phyloP scores from a whole-genome alignment of 164 flowering plant genomes.

The Liriodendron chinense region DNA sequence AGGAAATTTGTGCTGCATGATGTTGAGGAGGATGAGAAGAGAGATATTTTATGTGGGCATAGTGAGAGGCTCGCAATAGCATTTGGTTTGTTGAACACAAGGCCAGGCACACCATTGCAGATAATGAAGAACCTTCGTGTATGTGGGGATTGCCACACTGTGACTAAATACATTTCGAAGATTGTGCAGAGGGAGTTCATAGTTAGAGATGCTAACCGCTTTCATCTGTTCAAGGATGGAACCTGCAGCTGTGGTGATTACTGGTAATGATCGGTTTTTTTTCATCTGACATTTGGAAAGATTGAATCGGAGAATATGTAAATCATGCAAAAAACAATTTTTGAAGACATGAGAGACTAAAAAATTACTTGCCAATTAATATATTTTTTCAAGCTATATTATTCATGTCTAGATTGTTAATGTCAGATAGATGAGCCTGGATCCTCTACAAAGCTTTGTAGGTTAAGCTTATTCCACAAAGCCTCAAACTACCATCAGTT shows the following conservation, averaged over 20 bases:
- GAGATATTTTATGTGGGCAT: constrained; percentile 38
- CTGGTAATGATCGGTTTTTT: constrained; percentile 28
- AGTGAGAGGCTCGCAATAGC: constrained; percentile 54
- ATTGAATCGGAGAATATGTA: too few relatives aligned
- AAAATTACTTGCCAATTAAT: too few relatives aligned
- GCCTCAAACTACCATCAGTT: too few relatives aligned
- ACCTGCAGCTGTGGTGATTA: constrained; percentile 44
- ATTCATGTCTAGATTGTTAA: too few relatives aligned
- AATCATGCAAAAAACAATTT: too few relatives aligned
- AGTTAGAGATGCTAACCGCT: constrained; percentile 49
- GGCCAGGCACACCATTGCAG: constrained; percentile 36
- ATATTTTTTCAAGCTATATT: too few relatives aligned
- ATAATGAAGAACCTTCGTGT: constrained; percentile 51
- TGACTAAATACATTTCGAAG: constrained; percentile 42
- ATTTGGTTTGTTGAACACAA: constrained; percentile 42
- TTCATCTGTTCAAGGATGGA: constrained; percentile 45
- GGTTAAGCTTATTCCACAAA: too few relatives aligned
- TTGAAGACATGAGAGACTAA: too few relatives aligned
- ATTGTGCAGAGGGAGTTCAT: constrained; percentile 33
- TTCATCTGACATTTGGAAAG: constrained; percentile 5
- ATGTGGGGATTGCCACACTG: constrained; percentile 45
- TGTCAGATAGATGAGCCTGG: too few relatives aligned
- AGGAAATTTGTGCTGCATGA: constrained; percentile 35
- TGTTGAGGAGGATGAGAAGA: constrained; percentile 44
- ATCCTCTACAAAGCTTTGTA: too few relatives aligned